These are phyloP conservation scores for Pseudozyma sp. DNA, from an alignment of 1,284 basidiomycete species.

Conservation along the genomic window DNA sequence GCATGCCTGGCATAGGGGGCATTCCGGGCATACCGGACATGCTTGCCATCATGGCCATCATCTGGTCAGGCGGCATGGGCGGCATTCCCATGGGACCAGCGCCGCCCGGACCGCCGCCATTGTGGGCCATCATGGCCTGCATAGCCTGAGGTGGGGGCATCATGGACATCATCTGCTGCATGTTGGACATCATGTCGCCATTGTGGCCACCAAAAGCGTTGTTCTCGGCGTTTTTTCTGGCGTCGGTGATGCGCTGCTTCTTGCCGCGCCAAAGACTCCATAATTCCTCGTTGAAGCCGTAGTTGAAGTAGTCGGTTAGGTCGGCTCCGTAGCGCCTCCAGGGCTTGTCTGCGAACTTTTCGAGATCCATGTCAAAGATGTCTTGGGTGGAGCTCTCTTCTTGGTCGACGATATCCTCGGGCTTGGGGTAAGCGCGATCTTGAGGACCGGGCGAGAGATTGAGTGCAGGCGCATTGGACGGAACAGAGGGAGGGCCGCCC, in stretches of 20 bases:
- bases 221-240: constrained; percentile 73
- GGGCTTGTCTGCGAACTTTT: constrained; percentile 80
- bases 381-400: constrained; percentile 66
- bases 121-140: constrained; percentile 59
- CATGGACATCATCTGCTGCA: constrained; percentile 53
- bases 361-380: constrained; percentile 88
- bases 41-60: constrained; percentile 63
- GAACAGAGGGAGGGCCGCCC: constrained; percentile 62
- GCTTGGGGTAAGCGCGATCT: constrained; percentile 62
- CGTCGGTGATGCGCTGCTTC: constrained; percentile 81
- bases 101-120: constrained; percentile 16
- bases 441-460: constrained; percentile 50
- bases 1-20: constrained; percentile 38
- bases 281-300: constrained; percentile 95
- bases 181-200: constrained; percentile 28
- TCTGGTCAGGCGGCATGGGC: constrained; percentile 53
- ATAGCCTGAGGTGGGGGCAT: constrained; percentile 54
- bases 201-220: constrained; percentile 24
- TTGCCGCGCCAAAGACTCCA: constrained; percentile 93
- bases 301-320: constrained; percentile 98
- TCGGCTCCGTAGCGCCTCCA: constrained; percentile 94
- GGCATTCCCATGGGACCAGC: constrained; percentile 55
- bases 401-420: constrained; percentile 64
- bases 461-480: constrained; percentile 54
- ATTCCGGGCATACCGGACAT: constrained; percentile 45